Evolutionary conservation across 1,284 basidiomycete species (phyloP).

Genomic region (Schizophyllum amplum): DNA sequence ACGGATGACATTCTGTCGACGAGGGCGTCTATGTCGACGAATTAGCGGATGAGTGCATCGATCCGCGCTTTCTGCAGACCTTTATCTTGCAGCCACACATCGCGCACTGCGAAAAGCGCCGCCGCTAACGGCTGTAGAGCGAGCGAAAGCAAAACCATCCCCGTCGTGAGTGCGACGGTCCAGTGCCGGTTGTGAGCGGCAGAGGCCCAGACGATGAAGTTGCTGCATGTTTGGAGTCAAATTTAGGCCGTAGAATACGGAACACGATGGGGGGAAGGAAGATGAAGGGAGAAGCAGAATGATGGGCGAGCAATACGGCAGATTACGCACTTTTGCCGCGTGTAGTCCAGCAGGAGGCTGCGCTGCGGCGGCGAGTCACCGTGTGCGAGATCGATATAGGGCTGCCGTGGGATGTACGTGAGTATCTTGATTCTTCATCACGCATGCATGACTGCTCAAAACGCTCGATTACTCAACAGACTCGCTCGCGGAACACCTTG

Average conservation of each 20-base stretch:
- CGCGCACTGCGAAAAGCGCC: constrained; percentile 36
- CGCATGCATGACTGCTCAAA: background rate
- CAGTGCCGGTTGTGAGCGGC: constrained; percentile 40
- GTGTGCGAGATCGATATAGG: constrained; percentile 47
- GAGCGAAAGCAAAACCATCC: constrained; percentile 38
- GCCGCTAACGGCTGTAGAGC: constrained; percentile 43
- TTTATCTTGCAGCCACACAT: constrained; percentile 29
- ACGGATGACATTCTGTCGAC: constrained; percentile 28
- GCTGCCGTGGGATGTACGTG: constrained; percentile 19
- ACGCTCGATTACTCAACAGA: no score
- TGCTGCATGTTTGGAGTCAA: constrained; percentile 19
- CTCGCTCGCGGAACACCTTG: background rate
- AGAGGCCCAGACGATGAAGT: constrained; percentile 35
- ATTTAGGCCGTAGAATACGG: background rate
- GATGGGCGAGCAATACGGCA: constrained; percentile 10
- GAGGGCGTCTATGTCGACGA: constrained; percentile 24
- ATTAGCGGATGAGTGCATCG: background rate
- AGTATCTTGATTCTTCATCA: background rate
- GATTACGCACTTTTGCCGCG: constrained; percentile 31
- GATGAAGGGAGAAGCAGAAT: background rate
- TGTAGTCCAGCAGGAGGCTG: constrained; percentile 45
- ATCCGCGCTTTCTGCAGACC: background rate
- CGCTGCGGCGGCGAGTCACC: constrained; percentile 41
- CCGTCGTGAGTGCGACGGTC: constrained; percentile 35
- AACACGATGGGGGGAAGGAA: background rate